Conservation (phyloP, 306 rosid species). For the Prosopis cineraria region DNA sequence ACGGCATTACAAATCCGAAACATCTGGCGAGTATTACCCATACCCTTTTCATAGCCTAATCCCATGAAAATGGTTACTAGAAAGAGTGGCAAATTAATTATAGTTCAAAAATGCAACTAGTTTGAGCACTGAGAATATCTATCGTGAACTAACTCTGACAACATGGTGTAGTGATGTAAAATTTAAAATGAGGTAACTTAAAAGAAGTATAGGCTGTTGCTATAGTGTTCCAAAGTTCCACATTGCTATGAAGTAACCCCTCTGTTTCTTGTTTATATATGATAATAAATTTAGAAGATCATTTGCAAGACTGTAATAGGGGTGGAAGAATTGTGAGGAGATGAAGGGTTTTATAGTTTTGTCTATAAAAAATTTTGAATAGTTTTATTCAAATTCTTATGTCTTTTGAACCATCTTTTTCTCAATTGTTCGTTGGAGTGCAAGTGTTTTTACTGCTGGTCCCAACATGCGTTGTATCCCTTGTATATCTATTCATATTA, state of each 20-base stretch:
- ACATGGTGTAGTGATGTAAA: neutral
- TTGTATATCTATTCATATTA: neutral
- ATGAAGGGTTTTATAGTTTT: too few relatives aligned
- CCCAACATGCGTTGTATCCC: neutral
- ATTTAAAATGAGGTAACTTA: neutral
- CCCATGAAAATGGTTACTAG: neutral
- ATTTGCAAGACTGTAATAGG: too few relatives aligned
- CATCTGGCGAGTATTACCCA: neutral
- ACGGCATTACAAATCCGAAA: neutral
- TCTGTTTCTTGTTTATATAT: too few relatives aligned
- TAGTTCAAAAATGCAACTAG: neutral
- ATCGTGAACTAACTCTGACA: neutral
- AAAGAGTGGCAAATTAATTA: neutral
- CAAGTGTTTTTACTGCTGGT: too few relatives aligned
- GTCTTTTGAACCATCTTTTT: too few relatives aligned
- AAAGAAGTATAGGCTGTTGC: neutral
- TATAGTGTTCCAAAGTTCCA: too few relatives aligned
- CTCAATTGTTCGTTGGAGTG: too few relatives aligned
- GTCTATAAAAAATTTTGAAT: too few relatives aligned
- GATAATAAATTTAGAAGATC: too few relatives aligned
- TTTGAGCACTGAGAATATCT: neutral
- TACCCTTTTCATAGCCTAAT: neutral
- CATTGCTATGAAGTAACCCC: too few relatives aligned
- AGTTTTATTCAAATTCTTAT: too few relatives aligned
- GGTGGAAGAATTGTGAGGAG: too few relatives aligned